A percentile compares a stretch with the other conserved stretches of the same genome.
Evolutionary conservation across 768 basidiomycete species (phyloP).

Genomic region (Pilatotrama ljubarskyi): DNA sequence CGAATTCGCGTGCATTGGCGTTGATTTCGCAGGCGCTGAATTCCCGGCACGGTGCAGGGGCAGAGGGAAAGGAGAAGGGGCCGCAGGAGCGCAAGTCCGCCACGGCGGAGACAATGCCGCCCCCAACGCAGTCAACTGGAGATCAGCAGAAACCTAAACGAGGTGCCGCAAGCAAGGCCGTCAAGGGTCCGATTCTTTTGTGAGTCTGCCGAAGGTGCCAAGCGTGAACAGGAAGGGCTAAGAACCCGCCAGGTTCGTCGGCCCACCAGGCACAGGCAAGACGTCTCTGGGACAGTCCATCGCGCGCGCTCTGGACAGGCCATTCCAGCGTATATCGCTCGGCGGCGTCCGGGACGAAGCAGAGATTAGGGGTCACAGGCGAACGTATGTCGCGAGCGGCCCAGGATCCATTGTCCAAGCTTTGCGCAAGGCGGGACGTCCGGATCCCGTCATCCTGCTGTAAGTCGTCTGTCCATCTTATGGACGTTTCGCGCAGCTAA

Average conservation of each 20-base stretch:
- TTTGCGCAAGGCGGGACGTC: slow-evolving; percentile 76
- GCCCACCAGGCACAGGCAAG: slow-evolving; percentile 90
- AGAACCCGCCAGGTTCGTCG: slow-evolving; percentile 60
- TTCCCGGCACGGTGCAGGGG: slow-evolving; percentile 13
- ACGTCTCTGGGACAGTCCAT: slow-evolving; percentile 90
- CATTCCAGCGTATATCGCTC: slow-evolving; percentile 90
- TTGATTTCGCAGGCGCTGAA: slow-evolving; percentile 18
- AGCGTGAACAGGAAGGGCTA: no score
- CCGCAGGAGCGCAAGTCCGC: neutral
- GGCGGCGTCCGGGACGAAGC: slow-evolving; percentile 95
- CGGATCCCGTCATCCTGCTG: slow-evolving; percentile 79
- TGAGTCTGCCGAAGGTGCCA: slow-evolving; percentile 28
- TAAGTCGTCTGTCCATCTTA: slow-evolving; percentile 27
- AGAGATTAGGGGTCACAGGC: slow-evolving; percentile 71
- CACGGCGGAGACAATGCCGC: neutral
- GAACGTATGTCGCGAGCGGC: slow-evolving; percentile 91
- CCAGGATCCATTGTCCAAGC: slow-evolving; percentile 87
- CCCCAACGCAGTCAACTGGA: neutral
- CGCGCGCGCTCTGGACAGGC: slow-evolving; percentile 77
- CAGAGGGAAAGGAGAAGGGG: neutral
- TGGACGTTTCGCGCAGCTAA: neutral
- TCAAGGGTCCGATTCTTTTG: slow-evolving; percentile 77
- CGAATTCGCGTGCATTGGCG: slow-evolving; percentile 19
- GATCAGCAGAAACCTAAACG: neutral
- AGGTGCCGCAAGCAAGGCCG: slow-evolving; percentile 23